These are phyloP conservation scores for Periconia macrospinosa DNA, from an alignment of 2,329 filamentous ascomycete species.

Conservation along the genomic window DNA sequence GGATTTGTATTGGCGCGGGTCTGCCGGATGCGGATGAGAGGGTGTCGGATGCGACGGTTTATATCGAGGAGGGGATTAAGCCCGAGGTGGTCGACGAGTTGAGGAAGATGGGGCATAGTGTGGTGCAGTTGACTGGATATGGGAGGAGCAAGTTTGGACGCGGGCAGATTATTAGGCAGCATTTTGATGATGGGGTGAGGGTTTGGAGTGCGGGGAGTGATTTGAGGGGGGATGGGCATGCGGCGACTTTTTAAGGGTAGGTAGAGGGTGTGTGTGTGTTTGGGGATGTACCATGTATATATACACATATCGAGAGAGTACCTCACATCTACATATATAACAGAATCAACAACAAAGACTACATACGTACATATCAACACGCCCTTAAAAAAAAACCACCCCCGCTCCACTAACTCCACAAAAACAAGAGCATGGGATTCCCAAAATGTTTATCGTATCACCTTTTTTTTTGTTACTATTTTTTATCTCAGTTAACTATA, in stretches of 20 bases:
- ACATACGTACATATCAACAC: too few species aligned
- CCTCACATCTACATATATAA: too few species aligned
- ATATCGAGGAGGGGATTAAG: constrained; percentile 80
- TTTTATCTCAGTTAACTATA: too few species aligned
- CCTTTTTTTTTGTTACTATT: too few species aligned
- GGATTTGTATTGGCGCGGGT: constrained; percentile 82
- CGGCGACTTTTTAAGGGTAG: constrained; percentile 50
- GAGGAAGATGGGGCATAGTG: constrained; percentile 70
- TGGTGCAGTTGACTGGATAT: constrained; percentile 68
- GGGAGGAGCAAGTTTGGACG: constrained; percentile 74
- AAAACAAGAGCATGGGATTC: too few species aligned
- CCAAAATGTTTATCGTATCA: too few species aligned
- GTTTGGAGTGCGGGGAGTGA: constrained; percentile 92
- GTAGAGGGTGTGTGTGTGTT: too few species aligned
- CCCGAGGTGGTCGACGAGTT: constrained; percentile 69
- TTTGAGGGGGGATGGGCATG: constrained; percentile 77
- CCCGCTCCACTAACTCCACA: too few species aligned
- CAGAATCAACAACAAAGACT: too few species aligned
- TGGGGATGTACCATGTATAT: neutral
- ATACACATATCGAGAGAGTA: too few species aligned
- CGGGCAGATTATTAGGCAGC: constrained; percentile 81
- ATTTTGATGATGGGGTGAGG: constrained; percentile 71
- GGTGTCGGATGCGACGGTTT: constrained; percentile 66
- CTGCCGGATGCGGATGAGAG: constrained; percentile 63
- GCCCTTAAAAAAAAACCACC: too few species aligned